Conservation (phyloP, 2,329 filamentous ascomycete genomes). For the Thyridium curvatum region DNA sequence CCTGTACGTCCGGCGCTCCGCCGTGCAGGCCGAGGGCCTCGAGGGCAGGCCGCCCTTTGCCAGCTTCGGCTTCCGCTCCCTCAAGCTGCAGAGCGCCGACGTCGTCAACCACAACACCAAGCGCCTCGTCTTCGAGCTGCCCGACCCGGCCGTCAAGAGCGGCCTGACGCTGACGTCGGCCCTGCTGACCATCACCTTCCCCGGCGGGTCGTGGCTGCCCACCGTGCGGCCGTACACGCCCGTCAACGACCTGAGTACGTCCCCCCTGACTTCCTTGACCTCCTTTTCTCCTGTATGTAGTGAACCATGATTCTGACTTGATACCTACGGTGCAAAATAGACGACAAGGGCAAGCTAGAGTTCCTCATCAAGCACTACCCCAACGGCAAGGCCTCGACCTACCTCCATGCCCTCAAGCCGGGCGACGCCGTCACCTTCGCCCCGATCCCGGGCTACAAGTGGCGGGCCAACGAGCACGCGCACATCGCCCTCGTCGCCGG, state of each 20-base stretch:
- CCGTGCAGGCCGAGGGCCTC: conserved; percentile 7
- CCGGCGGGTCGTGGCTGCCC: conserved; percentile 50
- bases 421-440: conserved; percentile 56
- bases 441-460: conserved; percentile 43
- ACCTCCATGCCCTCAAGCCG: conserved; percentile 60
- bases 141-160: conserved; percentile 35
- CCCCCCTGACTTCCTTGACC: neutral
- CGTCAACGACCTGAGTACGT: conserved; percentile 42
- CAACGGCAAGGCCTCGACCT: conserved; percentile 54
- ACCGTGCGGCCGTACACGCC: conserved; percentile 63
- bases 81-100: conserved; percentile 45
- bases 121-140: conserved; percentile 48
- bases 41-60: conserved; percentile 9
- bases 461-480: conserved; percentile 40
- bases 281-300: too few species aligned
- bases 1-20: conserved; percentile 4
- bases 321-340: conserved; percentile 20
- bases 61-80: conserved; percentile 31
- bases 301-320: too few species aligned
- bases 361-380: conserved; percentile 65
- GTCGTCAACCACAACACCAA: conserved; percentile 54
- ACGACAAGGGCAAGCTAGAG: conserved; percentile 53
- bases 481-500: conserved; percentile 63
- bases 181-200: conserved; percentile 54
- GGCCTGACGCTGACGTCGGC: conserved; percentile 48